Evolutionary conservation across 139 green algal genomes (phyloP).

Genomic region (Volvox reticuliferus): DNA sequence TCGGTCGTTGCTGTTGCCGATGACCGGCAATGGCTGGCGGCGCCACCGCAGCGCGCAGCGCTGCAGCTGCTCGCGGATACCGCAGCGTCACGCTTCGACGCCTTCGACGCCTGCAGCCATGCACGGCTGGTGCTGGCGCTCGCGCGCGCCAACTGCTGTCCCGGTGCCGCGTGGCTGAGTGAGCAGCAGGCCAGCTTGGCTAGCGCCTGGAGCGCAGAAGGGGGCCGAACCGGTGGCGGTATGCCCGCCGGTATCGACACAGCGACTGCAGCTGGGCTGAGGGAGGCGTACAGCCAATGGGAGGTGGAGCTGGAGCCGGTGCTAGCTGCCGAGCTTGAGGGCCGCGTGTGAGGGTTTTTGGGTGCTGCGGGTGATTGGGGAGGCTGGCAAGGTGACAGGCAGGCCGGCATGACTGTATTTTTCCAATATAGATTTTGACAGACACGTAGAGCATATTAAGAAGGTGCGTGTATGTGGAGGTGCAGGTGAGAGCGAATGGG

Average conservation of each 20-base stretch:
- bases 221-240: background rate
- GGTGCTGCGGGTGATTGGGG: background rate
- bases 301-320: constrained; percentile 42
- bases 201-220: constrained; percentile 22
- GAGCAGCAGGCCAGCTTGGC: constrained; percentile 43
- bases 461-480: background rate
- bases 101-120: constrained; percentile 44
- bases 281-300: constrained; percentile 33
- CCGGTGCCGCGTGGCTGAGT: constrained; percentile 34
- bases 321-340: constrained; percentile 47
- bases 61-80: constrained; percentile 40
- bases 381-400: too few species aligned
- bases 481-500: background rate
- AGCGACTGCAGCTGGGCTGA: constrained; percentile 25
- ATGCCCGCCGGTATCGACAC: constrained; percentile 30
- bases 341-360: background rate
- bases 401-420: too few species aligned
- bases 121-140: constrained; percentile 54
- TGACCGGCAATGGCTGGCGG: constrained; percentile 42
- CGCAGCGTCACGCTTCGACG: constrained; percentile 48
- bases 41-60: background rate
- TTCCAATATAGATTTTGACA: too few species aligned
- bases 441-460: too few species aligned
- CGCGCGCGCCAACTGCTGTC: constrained; percentile 45
- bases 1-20: constrained; percentile 41